Base-by-base conservation (phyloP, 2,329 filamentous ascomycete genomes). In the Fusarium pseudograminearum region DNA sequence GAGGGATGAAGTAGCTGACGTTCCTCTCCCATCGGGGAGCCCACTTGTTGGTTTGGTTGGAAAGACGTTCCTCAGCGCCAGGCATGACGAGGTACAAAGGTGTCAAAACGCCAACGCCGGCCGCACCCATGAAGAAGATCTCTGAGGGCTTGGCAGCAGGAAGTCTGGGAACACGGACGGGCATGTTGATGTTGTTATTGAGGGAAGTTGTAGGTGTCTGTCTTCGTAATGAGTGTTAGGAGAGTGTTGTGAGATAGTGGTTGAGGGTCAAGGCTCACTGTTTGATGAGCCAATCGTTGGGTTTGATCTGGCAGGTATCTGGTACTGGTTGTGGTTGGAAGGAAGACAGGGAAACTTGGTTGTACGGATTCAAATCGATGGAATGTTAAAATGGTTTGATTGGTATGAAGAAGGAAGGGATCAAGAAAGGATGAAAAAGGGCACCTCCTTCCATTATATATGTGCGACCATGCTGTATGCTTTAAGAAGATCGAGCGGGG, bases 11-110 rank as follows among this genome's bases (percentile, higher is more conserved):
- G 79, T 84, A 85, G 67, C 79, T 83, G 74, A 88, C 83, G 77
- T 87, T 87, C 55, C 82, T 81, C 78, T 89, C 86, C 87, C 87
- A 89, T 58, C 85, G 83, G 20, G 86, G 86, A 6, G 86, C 87
- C 87, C 87, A 89, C 72, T 84, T 83, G 61, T 81, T 80, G 5
- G 87, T 89, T 76, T 87, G 85, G 26, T 78, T 78, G 56, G 85
- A 83, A 36, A 89, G 76, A 44, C 83, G 82, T 76, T 88, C 85
- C 69, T 87, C 83, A 61, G 85, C 85, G 36, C 86, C 85, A 28
- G 86, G 87, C 60, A 87, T 80, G 73, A 87, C 80, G 73, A 88
- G 81, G 79, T 87, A 88, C 73, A 89, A 82, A 30, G 87, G 87
- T 2, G 86, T 83, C 57, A 89, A 82, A 70, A 82, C 84, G 47